These are phyloP conservation scores for Zarea fungicola DNA, from an alignment of 2,329 filamentous ascomycete genomes.

Conservation along the genomic window DNA sequence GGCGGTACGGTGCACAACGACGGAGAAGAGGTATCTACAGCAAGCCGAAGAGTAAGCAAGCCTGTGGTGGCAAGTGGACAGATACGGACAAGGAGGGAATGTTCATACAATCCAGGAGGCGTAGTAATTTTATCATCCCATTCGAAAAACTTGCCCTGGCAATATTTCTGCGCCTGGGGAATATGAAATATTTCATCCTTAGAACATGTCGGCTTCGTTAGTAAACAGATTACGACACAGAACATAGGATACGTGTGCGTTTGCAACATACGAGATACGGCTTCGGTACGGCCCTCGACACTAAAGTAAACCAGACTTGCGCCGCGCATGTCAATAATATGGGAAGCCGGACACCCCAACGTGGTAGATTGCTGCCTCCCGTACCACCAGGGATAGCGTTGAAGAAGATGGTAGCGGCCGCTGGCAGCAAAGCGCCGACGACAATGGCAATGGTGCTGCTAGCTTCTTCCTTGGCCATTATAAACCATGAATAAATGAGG, in stretches of 20 bases:
- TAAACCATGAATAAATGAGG: background rate
- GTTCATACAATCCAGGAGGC: conserved; percentile 71
- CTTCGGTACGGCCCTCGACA: conserved; percentile 38
- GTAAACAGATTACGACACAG: conserved; percentile 1
- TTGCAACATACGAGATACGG: conserved; percentile 46
- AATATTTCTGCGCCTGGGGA: conserved; percentile 86
- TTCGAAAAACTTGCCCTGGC: conserved; percentile 62
- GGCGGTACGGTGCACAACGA: conserved; percentile 3
- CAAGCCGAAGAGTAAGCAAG: background rate
- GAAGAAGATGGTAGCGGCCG: conserved; percentile 9
- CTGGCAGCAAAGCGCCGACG: conserved; percentile 7
- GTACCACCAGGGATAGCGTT: conserved; percentile 6
- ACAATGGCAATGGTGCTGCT: conserved; percentile 1
- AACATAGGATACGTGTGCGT: background rate
- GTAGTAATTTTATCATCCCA: conserved; percentile 99
- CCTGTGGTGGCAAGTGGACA: background rate
- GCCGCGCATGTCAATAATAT: conserved; percentile 8
- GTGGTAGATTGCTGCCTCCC: conserved; percentile 11
- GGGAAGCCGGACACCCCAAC: conserved; percentile 12
- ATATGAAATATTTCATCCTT: conserved; percentile 88
- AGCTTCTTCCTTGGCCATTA: conserved; percentile 5
- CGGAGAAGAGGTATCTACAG: conserved; percentile 42
- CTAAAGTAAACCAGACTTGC: conserved; percentile 33
- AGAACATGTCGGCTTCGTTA: background rate
- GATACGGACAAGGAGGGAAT: conserved; percentile 15